Evolutionary conservation across 1,284 basidiomycete species (phyloP), one percentile per base, ranked within the genome.

Genomic region (Melanopsichium pennsylvanicum): DNA sequence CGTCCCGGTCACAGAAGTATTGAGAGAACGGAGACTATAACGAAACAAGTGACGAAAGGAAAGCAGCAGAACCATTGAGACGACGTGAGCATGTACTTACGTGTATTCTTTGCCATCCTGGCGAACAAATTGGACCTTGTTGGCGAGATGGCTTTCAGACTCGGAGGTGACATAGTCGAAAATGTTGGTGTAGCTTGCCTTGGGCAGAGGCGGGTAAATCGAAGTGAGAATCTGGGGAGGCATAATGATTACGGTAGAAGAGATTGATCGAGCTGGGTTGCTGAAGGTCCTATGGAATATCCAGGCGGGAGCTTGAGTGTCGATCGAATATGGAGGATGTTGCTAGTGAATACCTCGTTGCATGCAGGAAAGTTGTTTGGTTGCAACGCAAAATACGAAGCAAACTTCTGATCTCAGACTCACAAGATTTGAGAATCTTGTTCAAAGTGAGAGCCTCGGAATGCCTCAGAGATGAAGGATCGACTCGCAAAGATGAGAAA

Each of bases 111-210:
- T 68, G 44, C 64, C 64, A 22, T 68, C 64, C 46, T 68, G 64
- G 29, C 64, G 58, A 19, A 68, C 64, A 29, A 68, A 68, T 18
- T 62, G 58, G 12, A 68, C 54, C 64, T 68, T 61, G 58, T 62
- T 54, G 36, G 64, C 64, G 34, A 68, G 64, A 40, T 31, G 51
- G 21, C 48, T 33, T 31, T 68, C 64, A 18, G 58, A 68, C 25
- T 62, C 49, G 31, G 58, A 68, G 64, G 58, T 68, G 58, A 68
- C 64, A 35, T 68, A 68, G 59, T 68, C 64, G 44, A 68, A 68
- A 49, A 68, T 62, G 64, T 68, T 68, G 6, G 59, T 22, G 50
- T 62, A 69, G 59, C 64, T 69, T 33, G 64, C 54, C 55, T 58
- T 62, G 36, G 64, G 64, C 49, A 69, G 50, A 41, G 64, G 29